Conservation (phyloP, 2,329 filamentous ascomycete species). For the Ophiostoma ips region DNA sequence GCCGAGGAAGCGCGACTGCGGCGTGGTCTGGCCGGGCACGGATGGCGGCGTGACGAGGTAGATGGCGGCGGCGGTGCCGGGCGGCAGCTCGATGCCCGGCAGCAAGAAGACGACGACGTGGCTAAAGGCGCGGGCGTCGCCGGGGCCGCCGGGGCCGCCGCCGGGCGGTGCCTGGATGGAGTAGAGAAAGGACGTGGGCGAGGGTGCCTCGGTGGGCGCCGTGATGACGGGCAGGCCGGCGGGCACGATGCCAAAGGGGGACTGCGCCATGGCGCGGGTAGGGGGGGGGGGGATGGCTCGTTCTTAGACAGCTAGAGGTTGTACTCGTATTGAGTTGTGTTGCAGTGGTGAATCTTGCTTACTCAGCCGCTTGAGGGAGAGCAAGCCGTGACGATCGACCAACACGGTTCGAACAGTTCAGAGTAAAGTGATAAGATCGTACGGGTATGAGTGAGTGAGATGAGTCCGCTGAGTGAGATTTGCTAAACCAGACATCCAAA, state of each 20-base stretch:
- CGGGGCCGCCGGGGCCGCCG: neutral
- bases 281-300: neutral
- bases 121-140: constrained; percentile 50
- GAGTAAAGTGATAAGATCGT: neutral
- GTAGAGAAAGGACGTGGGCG: constrained; percentile 43
- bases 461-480: neutral
- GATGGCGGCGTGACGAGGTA: constrained; percentile 52
- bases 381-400: too few relatives aligned
- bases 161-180: constrained; percentile 26
- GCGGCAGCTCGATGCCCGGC: constrained; percentile 60
- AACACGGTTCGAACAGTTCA: too few relatives aligned
- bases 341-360: too few relatives aligned
- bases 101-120: constrained; percentile 85
- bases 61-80: constrained; percentile 70
- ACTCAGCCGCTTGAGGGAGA: too few relatives aligned
- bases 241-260: constrained; percentile 45
- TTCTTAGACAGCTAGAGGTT: neutral
- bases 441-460: too few relatives aligned
- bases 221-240: constrained; percentile 45
- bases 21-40: constrained; percentile 24
- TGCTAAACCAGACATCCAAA: neutral
- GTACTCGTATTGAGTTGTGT: too few relatives aligned
- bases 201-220: constrained; percentile 36
- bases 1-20: constrained; percentile 54
- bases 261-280: constrained; percentile 26